A percentile compares a stretch with the other conserved stretches of the same genome.
Evolutionary conservation across 1,284 basidiomycete species (phyloP).

Genomic region (Cerrena zonata): DNA sequence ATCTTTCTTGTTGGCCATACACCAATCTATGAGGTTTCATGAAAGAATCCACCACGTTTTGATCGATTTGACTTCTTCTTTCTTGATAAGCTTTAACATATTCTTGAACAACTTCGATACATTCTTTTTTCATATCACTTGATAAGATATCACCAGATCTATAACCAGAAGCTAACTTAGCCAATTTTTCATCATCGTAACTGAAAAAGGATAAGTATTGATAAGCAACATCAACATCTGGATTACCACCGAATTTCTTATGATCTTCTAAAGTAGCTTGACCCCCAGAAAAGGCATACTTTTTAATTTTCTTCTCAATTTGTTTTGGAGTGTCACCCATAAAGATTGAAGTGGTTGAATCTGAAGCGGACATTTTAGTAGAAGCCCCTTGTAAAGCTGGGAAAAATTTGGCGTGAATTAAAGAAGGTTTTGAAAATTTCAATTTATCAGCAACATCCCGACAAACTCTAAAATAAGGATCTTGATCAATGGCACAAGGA

Average conservation of each 20-base stretch:
- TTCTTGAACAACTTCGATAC: conserved; percentile 78
- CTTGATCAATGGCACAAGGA: conserved; percentile 98
- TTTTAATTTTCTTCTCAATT: conserved; percentile 98
- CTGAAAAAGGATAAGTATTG: conserved; percentile 97
- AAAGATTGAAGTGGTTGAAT: conserved; percentile 85
- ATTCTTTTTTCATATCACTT: conserved; percentile 87
- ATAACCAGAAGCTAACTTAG: conserved; percentile 82
- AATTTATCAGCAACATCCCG: conserved; percentile 91
- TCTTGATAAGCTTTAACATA: conserved; percentile 90
- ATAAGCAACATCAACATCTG: conserved; percentile 93
- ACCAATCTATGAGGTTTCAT: no score
- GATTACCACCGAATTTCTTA: conserved; percentile 80
- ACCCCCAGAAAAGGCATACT: conserved; percentile 86
- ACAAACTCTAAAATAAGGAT: conserved; percentile 94
- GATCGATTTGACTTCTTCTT: conserved; percentile 41
- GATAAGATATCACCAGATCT: conserved; percentile 84
- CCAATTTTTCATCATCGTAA: conserved; percentile 87
- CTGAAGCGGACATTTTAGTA: conserved; percentile 97
- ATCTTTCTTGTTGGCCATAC: no score
- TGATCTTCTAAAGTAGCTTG: conserved; percentile 93
- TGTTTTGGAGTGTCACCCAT: conserved; percentile 91
- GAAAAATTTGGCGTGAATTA: conserved; percentile 96
- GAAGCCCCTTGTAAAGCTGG: conserved; percentile 95
- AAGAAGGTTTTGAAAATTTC: conserved; percentile 90
- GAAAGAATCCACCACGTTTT: no score